Evolutionary conservation across 345 rosid genomes (phyloP), one percentile per base, ranked within the genome.

Genomic region (Melaleuca alternifolia): DNA sequence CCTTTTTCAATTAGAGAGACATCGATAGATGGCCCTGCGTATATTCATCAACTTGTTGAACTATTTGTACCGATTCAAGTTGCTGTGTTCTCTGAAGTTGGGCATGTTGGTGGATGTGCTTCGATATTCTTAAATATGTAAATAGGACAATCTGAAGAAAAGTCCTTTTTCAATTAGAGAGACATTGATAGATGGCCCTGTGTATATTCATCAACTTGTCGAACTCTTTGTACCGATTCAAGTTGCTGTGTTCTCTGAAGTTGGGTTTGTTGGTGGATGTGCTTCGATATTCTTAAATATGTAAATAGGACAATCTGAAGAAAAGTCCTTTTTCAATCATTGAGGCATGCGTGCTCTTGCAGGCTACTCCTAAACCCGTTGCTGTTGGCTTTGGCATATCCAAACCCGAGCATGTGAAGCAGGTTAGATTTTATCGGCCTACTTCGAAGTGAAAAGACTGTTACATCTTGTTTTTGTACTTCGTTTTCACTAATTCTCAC

Each of bases 321-420:
- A 46, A 65, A 65, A 33, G 44, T 65, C 75, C 79, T 71, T 18
- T 65, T 71, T 71, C 7, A 2, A 37, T 71, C 48, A 71, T 18
- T 37, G 23, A 71, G 79, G 79, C 7, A 71, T 71, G 24, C 79
- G 37, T 71, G 26, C 48, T 71, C 79, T 71, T 71, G 71, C 90
- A 95, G 96, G 93, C 92, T 30, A 92, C 99, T 82, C 84, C 86
- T n/a, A 98, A 96, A 83, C 99, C 99, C 5, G 95, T 98, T 2
- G 98, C 98, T 0, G 98, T 98, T 50, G 99, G 99, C 75, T 98
- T 98, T 90, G 99, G 99, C 84, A 95, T 96, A 92, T 97, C 98
- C 1, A 95, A 89, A 75, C 99, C 98, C 2, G 98, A 95, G 90
- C 99, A 97, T 89, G 98, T 93, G 89, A 92, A 94, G 89, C 97